Percentiles rank a stretch among this genome's conserved stretches.
Conservation (phyloP, 1,284 basidiomycete genomes). For the Inonotus obliquus region DNA sequence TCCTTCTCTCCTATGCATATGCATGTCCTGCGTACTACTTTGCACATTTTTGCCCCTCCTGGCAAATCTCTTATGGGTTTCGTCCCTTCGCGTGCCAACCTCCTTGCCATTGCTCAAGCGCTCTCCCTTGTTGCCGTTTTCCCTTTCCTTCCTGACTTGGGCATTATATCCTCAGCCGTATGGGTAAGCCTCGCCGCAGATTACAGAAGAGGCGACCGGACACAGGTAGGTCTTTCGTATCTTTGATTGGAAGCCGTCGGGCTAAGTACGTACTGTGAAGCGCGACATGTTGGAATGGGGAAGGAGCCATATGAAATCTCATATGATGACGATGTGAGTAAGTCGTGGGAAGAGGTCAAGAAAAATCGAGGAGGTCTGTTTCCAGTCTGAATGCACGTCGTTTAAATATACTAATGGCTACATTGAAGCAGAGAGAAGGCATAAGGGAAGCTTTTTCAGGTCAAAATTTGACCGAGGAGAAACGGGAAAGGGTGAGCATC, state of each 20-base stretch:
- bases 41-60: neutral
- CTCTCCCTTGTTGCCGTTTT: neutral
- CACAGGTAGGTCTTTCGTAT: too few relatives aligned
- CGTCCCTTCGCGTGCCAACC: neutral
- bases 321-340: too few relatives aligned
- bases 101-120: neutral
- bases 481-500: neutral
- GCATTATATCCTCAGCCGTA: too few relatives aligned
- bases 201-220: too few relatives aligned
- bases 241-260: too few relatives aligned
- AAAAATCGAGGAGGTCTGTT: neutral
- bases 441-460: neutral
- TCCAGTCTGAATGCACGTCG: neutral
- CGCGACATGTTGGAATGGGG: too few relatives aligned
- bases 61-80: neutral
- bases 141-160: neutral
- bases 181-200: too few relatives aligned
- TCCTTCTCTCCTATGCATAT: too few relatives aligned
- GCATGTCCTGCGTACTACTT: too few relatives aligned
- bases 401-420: neutral
- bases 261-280: too few relatives aligned
- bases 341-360: neutral
- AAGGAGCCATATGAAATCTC: too few relatives aligned
- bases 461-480: neutral
- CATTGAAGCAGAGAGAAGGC: neutral